Evolutionary conservation across 495 filamentous ascomycete species (phyloP).

Genomic region (Aspergillus asperescens): DNA sequence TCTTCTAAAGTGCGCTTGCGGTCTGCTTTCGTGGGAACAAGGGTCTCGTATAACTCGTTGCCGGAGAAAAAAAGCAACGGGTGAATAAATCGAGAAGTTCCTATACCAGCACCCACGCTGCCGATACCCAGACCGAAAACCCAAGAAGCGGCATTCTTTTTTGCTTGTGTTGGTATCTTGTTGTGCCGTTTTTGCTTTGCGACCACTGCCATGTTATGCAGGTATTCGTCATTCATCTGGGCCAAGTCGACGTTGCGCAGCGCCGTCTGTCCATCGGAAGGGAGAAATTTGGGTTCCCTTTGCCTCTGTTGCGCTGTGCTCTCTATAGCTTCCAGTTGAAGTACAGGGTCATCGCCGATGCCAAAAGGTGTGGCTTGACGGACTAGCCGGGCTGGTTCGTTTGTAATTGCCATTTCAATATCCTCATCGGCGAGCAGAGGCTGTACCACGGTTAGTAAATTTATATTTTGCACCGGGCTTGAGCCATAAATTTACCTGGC

Average conservation of each 20-base stretch:
- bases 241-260: constrained; percentile 52
- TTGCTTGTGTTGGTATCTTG: constrained; percentile 39
- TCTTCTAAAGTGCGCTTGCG: constrained; percentile 41
- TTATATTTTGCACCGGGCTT: background rate
- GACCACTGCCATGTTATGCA: constrained; percentile 46
- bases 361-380: background rate
- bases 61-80: constrained; percentile 55
- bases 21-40: constrained; percentile 28
- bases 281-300: constrained; percentile 22
- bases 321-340: background rate
- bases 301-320: constrained; percentile 14
- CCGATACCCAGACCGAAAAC: constrained; percentile 52
- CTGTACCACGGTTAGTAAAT: constrained; percentile 8
- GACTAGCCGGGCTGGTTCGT: background rate
- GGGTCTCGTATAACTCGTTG: constrained; percentile 40
- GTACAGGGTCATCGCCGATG: background rate
- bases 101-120: constrained; percentile 49
- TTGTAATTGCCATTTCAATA: constrained; percentile 3
- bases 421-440: constrained; percentile 12
- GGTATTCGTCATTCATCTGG: constrained; percentile 56
- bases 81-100: constrained; percentile 29
- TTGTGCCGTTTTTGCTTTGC: constrained; percentile 39
- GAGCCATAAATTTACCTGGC: constrained; percentile 21
- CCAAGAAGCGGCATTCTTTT: constrained; percentile 52
- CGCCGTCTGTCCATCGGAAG: constrained; percentile 22